Evolutionary conservation across 495 filamentous ascomycete species (phyloP), one percentile per base, ranked within the genome.

Genomic region (Penicillium macrosclerotiorum): DNA sequence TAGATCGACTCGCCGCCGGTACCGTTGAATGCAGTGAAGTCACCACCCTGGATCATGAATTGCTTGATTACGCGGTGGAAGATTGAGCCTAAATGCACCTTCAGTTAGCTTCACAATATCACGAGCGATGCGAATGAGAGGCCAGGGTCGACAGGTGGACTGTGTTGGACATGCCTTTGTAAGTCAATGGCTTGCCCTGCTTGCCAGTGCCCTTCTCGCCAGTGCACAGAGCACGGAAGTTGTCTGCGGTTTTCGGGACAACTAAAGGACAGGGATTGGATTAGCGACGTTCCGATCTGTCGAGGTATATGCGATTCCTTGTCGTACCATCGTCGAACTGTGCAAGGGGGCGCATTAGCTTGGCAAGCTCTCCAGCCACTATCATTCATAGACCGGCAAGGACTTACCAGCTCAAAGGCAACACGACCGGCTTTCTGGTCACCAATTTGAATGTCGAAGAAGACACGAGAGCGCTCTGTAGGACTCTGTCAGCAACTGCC

Each of bases 31-130:
- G 81, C 83, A 23, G 93, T 99, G 70, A 99, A 99, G 66, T 99
- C 93, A 65, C 93, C 93, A 55, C 94, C 93, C 70, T 99, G 93
- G 65, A 96, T 91, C 93, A 99, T 99, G 74, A 99, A 99, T 52
- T 85, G 77, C 73, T 96, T 96, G 78, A 99, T 99, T 51, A 99
- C 88, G 29, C 93, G 87, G 78, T 99, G 93, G 80, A 99, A 97
- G 47, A 65, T 75, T 31, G 87, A 92, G 52, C 88, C 76, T 79
- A 26, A n/a, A 27, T 37, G 20, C 31, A 38, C 11, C 17, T 4
- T 20, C 1, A n/a, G 38, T 41, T 41, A 41, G 38, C 20, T 24
- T 38, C 20, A 22, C 0, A 27, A 12, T 23, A 23, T 38, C 5
- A 7, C 20, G 36, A 12, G 35, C 35, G 5, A 27, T 27, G 25